These are phyloP conservation scores for Populus tremula DNA, from an alignment of 345 rosid genomes.

Conservation along the genomic window DNA sequence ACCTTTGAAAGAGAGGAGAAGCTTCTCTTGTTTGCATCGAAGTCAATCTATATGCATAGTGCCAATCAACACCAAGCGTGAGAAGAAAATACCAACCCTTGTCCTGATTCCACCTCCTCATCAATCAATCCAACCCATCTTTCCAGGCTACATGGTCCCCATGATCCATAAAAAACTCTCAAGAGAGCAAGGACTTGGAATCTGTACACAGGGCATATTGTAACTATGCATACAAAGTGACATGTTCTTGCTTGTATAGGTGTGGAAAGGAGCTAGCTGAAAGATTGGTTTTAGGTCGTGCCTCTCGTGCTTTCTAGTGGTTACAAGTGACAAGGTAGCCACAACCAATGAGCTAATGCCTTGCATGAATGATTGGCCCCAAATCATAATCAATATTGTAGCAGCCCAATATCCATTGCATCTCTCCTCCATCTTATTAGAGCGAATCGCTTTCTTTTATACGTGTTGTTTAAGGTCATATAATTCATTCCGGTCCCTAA, in stretches of 20 bases:
- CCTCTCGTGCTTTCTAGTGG: conserved; percentile 8
- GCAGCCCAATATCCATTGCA: neutral
- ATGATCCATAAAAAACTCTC: conserved; percentile 18
- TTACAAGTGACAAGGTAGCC: conserved; percentile 17
- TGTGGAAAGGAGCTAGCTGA: conserved; percentile 14
- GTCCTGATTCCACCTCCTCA: conserved; percentile 12
- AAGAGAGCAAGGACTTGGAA: neutral
- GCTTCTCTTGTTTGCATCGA: conserved; percentile 7
- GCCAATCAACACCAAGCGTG: neutral
- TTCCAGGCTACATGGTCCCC: conserved; percentile 28
- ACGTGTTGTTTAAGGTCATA: neutral
- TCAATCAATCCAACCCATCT: neutral
- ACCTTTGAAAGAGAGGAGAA: conserved; percentile 9
- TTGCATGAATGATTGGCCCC: conserved; percentile 16
- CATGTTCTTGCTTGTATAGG: neutral
- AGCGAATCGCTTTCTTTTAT: neutral
- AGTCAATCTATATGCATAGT: neutral
- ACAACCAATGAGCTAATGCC: conserved; percentile 4
- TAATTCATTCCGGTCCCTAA: neutral
- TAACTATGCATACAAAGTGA: no score
- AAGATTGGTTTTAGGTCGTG: conserved; percentile 5
- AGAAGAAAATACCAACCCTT: conserved; percentile 16
- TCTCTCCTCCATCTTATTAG: neutral
- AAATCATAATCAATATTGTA: neutral
- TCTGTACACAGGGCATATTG: neutral